A percentile compares a stretch with the other conserved stretches of the same genome.
Evolutionary conservation across 2,329 filamentous ascomycete genomes (phyloP).

Genomic region (Elsinoe ampelina): DNA sequence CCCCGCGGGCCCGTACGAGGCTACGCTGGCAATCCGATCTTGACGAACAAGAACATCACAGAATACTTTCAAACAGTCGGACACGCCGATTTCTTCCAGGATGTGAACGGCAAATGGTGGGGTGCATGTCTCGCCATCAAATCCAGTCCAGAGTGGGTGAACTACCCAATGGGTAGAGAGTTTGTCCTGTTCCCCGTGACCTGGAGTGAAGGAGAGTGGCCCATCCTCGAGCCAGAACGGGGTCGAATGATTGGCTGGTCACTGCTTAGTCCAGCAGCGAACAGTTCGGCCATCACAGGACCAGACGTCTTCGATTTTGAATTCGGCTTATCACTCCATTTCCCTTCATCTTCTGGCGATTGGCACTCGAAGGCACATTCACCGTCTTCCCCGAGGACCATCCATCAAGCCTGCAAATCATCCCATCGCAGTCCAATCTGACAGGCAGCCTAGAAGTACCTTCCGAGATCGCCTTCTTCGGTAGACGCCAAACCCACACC

Average conservation of each 20-base stretch:
- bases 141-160: conserved; percentile 33
- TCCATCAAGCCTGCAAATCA: conserved; percentile 37
- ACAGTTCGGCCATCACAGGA: conserved; percentile 35
- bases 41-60: conserved; percentile 22
- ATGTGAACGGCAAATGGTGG: conserved; percentile 45
- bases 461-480: conserved; percentile 34
- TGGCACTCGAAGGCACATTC: conserved; percentile 26
- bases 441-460: conserved; percentile 38
- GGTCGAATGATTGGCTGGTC: conserved; percentile 38
- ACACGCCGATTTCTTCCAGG: conserved; percentile 49
- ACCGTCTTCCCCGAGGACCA: conserved; percentile 27
- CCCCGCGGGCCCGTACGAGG: conserved; percentile 21
- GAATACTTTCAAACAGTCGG: conserved; percentile 43
- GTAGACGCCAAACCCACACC: conserved; percentile 40
- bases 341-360: conserved; percentile 50
- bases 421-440: conserved; percentile 37
- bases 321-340: conserved; percentile 38
- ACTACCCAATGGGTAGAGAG: conserved; percentile 48
- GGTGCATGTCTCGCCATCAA: conserved; percentile 39
- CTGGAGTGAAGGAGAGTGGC: conserved; percentile 38
- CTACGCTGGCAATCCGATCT: conserved; percentile 21
- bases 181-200: conserved; percentile 40
- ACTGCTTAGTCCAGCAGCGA: conserved; percentile 34
- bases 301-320: conserved; percentile 41
- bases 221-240: conserved; percentile 31